phyloP scores from a whole-genome alignment of 1,284 basidiomycete genomes.

The Termitomyces sp. region DNA sequence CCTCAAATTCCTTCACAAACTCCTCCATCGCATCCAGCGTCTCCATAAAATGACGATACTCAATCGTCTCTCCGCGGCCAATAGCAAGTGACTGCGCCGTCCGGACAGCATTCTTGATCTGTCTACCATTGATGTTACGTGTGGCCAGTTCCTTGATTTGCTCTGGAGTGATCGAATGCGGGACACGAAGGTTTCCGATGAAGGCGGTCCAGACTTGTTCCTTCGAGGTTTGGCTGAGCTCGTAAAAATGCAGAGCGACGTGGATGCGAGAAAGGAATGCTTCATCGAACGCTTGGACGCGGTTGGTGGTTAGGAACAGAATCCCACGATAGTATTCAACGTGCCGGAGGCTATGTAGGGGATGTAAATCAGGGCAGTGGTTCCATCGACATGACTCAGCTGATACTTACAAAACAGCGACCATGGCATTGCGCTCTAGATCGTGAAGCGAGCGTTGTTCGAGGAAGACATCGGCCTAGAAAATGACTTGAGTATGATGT shows the following conservation, averaged over 20 bases:
- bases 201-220: constrained; percentile 54
- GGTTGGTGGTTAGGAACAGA: constrained; percentile 65
- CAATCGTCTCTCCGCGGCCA: constrained; percentile 40
- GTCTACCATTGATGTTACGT: constrained; percentile 52
- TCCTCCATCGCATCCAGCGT: constrained; percentile 58
- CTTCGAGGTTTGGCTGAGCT: constrained; percentile 44
- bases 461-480: constrained; percentile 52
- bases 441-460: constrained; percentile 60
- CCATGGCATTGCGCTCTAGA: constrained; percentile 59
- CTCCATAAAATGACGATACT: constrained; percentile 44
- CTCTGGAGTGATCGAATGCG: constrained; percentile 32
- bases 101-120: constrained; percentile 61
- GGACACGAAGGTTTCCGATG: constrained; percentile 41
- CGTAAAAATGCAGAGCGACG: constrained; percentile 55
- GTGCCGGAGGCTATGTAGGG: constrained; percentile 18
- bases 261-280: constrained; percentile 68
- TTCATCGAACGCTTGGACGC: constrained; percentile 59
- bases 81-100: constrained; percentile 55
- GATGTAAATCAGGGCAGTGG: neutral
- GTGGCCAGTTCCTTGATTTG: constrained; percentile 41
- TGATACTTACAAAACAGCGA: constrained; percentile 48
- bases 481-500: neutral
- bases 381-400: too few relatives aligned
- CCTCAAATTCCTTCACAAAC: constrained; percentile 48
- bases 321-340: constrained; percentile 53